Conservation (phyloP, 306 rosid genomes). For the Citrullus colocynthis region DNA sequence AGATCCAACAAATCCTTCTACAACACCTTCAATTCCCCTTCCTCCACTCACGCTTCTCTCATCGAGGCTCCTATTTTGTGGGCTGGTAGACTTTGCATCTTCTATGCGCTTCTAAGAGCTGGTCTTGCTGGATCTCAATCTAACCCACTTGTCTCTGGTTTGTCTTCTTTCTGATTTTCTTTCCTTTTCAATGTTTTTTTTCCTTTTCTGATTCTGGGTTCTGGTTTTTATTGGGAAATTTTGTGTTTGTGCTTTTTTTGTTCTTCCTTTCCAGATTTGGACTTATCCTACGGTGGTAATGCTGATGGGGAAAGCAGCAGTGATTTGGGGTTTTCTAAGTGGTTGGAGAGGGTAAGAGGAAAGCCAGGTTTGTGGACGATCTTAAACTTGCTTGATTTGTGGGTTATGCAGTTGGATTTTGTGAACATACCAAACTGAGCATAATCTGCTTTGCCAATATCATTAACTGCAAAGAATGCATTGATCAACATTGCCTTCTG, state of each 20-base stretch:
- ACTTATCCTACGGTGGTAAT: conserved; percentile 18
- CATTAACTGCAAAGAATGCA: not conserved
- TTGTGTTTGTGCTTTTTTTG: conserved; percentile 1
- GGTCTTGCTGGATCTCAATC: conserved; percentile 86
- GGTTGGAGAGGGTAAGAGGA: conserved; percentile 54
- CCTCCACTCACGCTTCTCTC: conserved; percentile 39
- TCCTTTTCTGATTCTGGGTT: not conserved
- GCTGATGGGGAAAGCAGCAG: conserved; percentile 25
- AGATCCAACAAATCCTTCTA: conserved; percentile 7
- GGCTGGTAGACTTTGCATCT: conserved; percentile 77
- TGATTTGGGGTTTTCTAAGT: conserved; percentile 90
- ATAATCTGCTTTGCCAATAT: not conserved
- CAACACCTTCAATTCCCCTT: not conserved
- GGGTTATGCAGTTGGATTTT: not conserved
- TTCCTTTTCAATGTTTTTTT: too few species aligned
- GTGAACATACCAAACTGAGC: not conserved
- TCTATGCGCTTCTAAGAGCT: conserved; percentile 72
- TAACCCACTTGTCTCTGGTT: conserved; percentile 74
- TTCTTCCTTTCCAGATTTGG: conserved; percentile 33
- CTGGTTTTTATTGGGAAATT: not conserved
- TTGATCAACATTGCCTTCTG: not conserved
- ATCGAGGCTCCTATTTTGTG: conserved; percentile 71
- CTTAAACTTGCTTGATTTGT: not conserved
- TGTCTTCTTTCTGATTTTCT: not conserved
- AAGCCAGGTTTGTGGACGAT: conserved; percentile 50